Conservation (phyloP, 2,329 filamentous ascomycete species). For the Pezicula radicicola region DNA sequence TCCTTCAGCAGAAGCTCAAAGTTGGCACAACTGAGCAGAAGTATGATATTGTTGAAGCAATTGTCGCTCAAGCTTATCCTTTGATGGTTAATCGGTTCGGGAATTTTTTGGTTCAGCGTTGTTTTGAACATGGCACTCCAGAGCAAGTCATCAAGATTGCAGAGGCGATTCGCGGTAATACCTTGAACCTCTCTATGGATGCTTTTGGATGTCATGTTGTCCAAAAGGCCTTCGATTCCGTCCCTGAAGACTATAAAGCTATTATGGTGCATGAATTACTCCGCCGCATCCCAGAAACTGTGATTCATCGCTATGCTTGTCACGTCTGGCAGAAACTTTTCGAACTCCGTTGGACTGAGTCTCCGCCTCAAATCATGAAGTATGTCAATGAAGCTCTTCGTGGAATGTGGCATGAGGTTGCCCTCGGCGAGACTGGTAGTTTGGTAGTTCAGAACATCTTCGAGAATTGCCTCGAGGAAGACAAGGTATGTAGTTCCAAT, state of each 20-base stretch:
- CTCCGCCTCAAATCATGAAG: conserved; percentile 96
- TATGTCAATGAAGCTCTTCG: conserved; percentile 93
- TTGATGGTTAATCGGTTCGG: conserved; percentile 99
- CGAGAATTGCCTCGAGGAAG: conserved; percentile 97
- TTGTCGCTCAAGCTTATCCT: conserved; percentile 90
- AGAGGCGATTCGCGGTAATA: conserved; percentile 89
- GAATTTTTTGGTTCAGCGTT: conserved; percentile 97
- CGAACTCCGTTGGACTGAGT: conserved; percentile 91
- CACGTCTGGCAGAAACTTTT: conserved; percentile 99
- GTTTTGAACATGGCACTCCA: conserved; percentile 95
- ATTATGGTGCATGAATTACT: conserved; percentile 98
- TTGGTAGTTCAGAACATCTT: conserved; percentile 99
- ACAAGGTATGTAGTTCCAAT: conserved; percentile 66
- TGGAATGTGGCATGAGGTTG: conserved; percentile 99
- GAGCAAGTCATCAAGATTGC: conserved; percentile 96
- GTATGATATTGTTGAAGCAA: conserved; percentile 94
- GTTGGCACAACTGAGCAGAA: conserved; percentile 94
- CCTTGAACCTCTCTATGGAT: conserved; percentile 94
- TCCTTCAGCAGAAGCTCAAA: conserved; percentile 98
- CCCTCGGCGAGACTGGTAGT: conserved; percentile 93
- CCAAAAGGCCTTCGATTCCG: conserved; percentile 97
- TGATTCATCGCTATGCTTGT: conserved; percentile 97
- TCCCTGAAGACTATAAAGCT: conserved; percentile 95
- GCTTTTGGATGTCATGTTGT: conserved; percentile 98
- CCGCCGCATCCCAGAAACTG: conserved; percentile 92